Evolutionary conservation across 2,329 filamentous ascomycete species (phyloP), one percentile per base, ranked within the genome.

Genomic region (Xylaria multiplex): DNA sequence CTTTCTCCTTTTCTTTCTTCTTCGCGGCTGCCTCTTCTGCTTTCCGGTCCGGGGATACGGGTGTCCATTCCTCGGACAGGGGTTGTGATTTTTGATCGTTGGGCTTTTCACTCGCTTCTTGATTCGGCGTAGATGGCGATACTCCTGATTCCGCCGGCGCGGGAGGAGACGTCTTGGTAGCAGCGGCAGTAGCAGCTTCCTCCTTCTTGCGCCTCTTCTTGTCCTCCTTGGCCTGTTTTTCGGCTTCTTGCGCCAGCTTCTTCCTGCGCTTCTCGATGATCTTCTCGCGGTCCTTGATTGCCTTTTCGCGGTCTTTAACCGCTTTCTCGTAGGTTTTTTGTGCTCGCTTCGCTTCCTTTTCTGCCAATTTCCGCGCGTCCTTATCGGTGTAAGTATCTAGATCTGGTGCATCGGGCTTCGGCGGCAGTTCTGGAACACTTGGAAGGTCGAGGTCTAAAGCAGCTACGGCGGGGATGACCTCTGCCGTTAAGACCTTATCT

Each of bases 271-370:
- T 87, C 68, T 87, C 83, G 19, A 86, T 75, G 1, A 89, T 78
- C 74, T 90, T 91, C 42, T 86, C 81, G 6, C 88, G 85, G 64
- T 91, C 88, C 54, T 85, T 85, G 55, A 93, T 81, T 9, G 86
- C 84, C 71, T 86, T 90, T 45, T 89, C 85, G 42, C 88, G 88
- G 65, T 89, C 85, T 77, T 91, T 92, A 66, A 91, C 77, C 11
- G 88, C 86, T 72, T 87, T 84, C 32, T 90, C 85, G 74, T 93
- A 91, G 8, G 83, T 82, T 74, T 92, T 92, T 37, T 88, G 81
- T 1, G 83, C 81, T 13, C 85, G 84, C 58, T 87, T 86, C 62
- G 88, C 83, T 72, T 93, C 90, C 64, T 90, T 91, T 72, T 92
- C 88, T 1, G 89, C 90, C 46, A 88, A 83, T 72, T 91, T 92